A percentile compares a stretch with the other conserved stretches of the same genome.
These are phyloP conservation scores for Ceratonia siliqua DNA, from an alignment of 306 rosid genomes.

Conservation along the genomic window DNA sequence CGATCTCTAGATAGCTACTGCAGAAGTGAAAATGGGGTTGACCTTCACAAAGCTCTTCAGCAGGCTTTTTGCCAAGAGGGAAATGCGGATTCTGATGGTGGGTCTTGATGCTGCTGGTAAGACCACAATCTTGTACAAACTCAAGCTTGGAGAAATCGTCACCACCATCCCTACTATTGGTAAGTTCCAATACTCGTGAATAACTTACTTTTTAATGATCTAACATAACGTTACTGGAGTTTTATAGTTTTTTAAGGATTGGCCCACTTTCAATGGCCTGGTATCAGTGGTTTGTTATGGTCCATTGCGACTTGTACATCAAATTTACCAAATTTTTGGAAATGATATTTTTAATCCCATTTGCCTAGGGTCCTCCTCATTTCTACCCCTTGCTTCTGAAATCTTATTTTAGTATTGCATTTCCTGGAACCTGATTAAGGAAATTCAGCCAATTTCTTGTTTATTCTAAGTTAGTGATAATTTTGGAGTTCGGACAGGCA, in stretches of 20 bases:
- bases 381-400: not conserved
- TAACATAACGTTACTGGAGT: no score
- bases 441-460: not conserved
- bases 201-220: not conserved
- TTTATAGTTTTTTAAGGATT: not conserved
- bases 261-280: not conserved
- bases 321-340: not conserved
- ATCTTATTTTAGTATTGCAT: not conserved
- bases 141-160: constrained; percentile 95
- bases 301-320: not conserved
- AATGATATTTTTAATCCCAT: not conserved
- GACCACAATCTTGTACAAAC: constrained; percentile 90
- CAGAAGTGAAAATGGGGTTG: constrained; percentile 66
- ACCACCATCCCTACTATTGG: constrained; percentile 97
- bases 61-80: constrained; percentile 87
- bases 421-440: not conserved
- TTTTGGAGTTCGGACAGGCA: not conserved
- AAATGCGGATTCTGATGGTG: constrained; percentile 96
- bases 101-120: constrained; percentile 99
- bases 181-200: constrained; percentile 25
- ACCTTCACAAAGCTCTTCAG: constrained; percentile 92
- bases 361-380: not conserved
- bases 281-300: not conserved
- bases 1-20: constrained; percentile 30
- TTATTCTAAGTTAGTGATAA: not conserved